A percentile compares a stretch with the other conserved stretches of the same genome.
Evolutionary conservation across 495 filamentous ascomycete genomes (phyloP).

Genomic region (Penicillium psychrofluorescens): DNA sequence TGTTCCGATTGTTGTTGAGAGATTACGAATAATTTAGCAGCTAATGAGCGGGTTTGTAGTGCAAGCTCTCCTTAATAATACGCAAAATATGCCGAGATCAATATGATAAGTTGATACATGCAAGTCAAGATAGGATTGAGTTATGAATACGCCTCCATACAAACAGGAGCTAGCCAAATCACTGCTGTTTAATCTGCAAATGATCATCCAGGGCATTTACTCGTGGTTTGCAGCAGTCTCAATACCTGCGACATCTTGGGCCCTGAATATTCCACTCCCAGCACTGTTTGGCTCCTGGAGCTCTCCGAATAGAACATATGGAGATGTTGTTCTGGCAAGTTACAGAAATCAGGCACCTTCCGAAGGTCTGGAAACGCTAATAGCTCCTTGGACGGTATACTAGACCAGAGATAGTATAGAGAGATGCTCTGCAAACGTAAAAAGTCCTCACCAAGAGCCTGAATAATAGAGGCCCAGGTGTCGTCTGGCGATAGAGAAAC

Average conservation of each 20-base stretch:
- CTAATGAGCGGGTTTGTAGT: too few species aligned
- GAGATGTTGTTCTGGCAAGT: slow-evolving; percentile 4
- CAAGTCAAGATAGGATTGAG: not conserved
- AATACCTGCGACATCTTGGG: slow-evolving; percentile 13
- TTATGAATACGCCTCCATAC: not conserved
- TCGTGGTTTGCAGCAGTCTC: slow-evolving; percentile 7
- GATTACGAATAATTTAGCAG: too few species aligned
- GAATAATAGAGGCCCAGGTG: slow-evolving; percentile 10
- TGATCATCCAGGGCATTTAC: not conserved
- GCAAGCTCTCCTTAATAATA: not conserved
- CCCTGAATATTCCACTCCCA: slow-evolving; percentile 20
- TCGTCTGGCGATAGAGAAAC: slow-evolving; percentile 10
- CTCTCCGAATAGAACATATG: slow-evolving; percentile 16
- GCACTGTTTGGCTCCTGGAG: slow-evolving; percentile 6
- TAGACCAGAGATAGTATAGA: slow-evolving; percentile 19
- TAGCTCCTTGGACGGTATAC: slow-evolving; percentile 8
- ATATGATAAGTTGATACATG: too few species aligned
- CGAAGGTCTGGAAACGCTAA: slow-evolving; percentile 15
- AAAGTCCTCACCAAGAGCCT: slow-evolving; percentile 8
- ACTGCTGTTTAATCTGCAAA: not conserved
- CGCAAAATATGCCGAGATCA: not conserved
- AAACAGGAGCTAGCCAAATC: not conserved
- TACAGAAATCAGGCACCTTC: slow-evolving; percentile 4
- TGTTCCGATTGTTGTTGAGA: too few species aligned
- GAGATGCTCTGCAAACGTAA: slow-evolving; percentile 9